Evolutionary conservation across 805 yeast species (phyloP), one percentile per base, ranked within the genome.

Genomic region (Candida berthetii): DNA sequence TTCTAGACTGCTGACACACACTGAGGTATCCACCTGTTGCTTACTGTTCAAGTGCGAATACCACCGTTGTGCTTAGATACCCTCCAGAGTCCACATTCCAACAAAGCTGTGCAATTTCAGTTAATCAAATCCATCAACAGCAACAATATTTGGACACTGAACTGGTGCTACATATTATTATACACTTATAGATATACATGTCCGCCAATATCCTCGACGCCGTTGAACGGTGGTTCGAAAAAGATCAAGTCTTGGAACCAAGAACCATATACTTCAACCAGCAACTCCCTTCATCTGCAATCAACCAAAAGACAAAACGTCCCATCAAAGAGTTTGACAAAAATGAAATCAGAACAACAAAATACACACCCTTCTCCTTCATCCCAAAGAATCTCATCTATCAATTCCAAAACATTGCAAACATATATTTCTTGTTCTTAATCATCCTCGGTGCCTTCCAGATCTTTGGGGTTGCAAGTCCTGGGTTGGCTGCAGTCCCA

Each of bases 271-370:
- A 31, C 24, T 42, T 42, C 32, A 42, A 42, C 24, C 37, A 32
- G 13, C 22, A 33, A 4, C 25, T 42, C 10, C 42, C 45, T 8
- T 10, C 36, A 13, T 28, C 20, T 14, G 37, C 25, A 10, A n/a
- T 42, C 5, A 33, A 42, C 22, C 40, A 28, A 11, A 39, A 42
- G 18, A 18, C 36, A n/a, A 19, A 36, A n/a, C 38, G 42, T 35
- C 45, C 42, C 7, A n/a, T 36, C 5, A 31, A 42, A 17, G 18
- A 31, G 6, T 42, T 15, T 34, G 42, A 39, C 18, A 38, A 39
- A 3, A 91, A 91, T 68, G 89, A 89, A 58, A 86, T 91, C 49
- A 78, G 97, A 66, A 89, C 98, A 0, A 87, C 99, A 4, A 90
- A 89, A 65, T 93, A 91, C 64, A 91, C 98, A 1, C 97, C 98